Evolutionary conservation across 179 eudicot genomes (phyloP), one percentile per base, ranked within the genome.

Genomic region (Carnegiea gigantea): DNA sequence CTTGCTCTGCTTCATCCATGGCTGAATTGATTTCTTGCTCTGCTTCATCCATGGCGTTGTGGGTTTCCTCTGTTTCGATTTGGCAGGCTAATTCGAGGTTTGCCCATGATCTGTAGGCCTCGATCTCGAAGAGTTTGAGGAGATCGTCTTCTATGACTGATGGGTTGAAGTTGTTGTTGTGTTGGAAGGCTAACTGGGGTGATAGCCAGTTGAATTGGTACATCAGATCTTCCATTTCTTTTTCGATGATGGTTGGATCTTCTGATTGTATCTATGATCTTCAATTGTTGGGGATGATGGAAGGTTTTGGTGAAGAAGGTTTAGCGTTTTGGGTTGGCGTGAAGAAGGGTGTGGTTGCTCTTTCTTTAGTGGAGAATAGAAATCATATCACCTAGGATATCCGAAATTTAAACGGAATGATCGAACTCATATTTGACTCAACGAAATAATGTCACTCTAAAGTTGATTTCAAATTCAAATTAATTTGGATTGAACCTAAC

Each of bases 21-120:
- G 82, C 93, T 0, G 90, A 86, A 17, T 95, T 89, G 33, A 95
- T 88, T 17, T 88, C 79, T 10, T 87, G 88, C 67, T 93, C 97
- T 0, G 95, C 86, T 70, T 90, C 91, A 0, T n/a, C 62, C 84
- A 92, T 73, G 74, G 86, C 73, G 18, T 76, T 20, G 23, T 88
- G 85, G 1, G 92, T 90, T n/a, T 82, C 81, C 40, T 83, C 46
- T 1, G 75, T 85, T 51, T 92, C 90, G 6, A 73, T 38, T 2
- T 87, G 53, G 77, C 83, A 83, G 24, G 88, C 85, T 11, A 91
- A 83, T 46, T 93, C 98, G 77, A 88, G 77, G 0, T 90, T 84
- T 14, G 93, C 98, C 98, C 97, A 95, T 21, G 93, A 88, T 54
- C 86, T 88, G 89, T 92, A 95, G 0, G 97, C 84, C 30, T 95